Conservation (phyloP, 306 rosid species). For the Glycine soja region DNA sequence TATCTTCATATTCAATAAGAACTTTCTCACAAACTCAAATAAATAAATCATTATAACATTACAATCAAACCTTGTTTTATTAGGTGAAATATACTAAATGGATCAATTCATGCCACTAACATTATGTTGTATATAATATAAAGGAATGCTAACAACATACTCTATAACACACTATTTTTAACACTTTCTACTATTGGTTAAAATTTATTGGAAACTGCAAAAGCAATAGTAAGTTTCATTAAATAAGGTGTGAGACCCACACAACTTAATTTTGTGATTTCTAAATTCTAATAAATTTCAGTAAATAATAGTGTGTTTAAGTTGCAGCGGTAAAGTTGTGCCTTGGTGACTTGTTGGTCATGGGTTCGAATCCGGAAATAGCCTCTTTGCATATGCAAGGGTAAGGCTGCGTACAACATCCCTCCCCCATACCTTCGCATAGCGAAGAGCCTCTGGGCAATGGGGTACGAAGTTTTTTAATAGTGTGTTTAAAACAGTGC, state of each 20-base stretch:
- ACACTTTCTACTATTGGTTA: not conserved
- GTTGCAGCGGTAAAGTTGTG: too few relatives aligned
- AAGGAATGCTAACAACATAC: not conserved
- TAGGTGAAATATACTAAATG: not conserved
- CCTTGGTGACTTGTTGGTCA: too few relatives aligned
- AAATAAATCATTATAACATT: not conserved
- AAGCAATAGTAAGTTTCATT: not conserved
- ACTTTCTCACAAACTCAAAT: not conserved
- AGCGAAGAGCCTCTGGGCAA: too few relatives aligned
- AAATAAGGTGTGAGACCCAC: not conserved
- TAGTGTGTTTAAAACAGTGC: not conserved
- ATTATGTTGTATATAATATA: not conserved
- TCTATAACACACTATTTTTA: not conserved
- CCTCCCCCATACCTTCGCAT: too few relatives aligned
- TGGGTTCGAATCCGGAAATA: too few relatives aligned
- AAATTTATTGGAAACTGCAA: not conserved
- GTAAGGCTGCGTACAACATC: too few relatives aligned
- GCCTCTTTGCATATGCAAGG: too few relatives aligned
- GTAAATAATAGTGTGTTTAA: not conserved
- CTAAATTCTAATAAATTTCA: not conserved
- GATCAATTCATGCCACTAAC: slow-evolving; percentile 18
- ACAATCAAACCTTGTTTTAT: not conserved
- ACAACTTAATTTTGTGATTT: not conserved
- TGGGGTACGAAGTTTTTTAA: too few relatives aligned
- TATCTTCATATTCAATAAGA: slow-evolving; percentile 8